Percentiles rank a stretch among this genome's conserved stretches.
These are phyloP conservation scores for Sporothrix mexicana DNA, from an alignment of 2,329 filamentous ascomycete genomes.

Conservation along the genomic window DNA sequence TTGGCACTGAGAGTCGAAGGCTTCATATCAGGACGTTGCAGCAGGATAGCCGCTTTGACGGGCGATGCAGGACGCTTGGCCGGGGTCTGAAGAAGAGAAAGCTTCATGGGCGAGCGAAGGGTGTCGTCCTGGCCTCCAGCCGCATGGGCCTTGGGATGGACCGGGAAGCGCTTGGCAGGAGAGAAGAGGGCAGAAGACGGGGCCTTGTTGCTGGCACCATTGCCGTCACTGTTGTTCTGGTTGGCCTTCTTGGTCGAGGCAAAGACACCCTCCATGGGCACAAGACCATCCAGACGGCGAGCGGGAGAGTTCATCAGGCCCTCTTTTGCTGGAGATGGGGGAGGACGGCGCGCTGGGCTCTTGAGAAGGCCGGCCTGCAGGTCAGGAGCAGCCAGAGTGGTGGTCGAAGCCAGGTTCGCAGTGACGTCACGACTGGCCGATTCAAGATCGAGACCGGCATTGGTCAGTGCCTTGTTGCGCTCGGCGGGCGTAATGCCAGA, in stretches of 20 bases:
- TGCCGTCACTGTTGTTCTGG: slow-evolving; percentile 35
- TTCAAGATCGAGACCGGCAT: slow-evolving; percentile 30
- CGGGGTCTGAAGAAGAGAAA: slow-evolving; percentile 56
- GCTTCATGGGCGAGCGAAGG: slow-evolving; percentile 51
- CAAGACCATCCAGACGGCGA: slow-evolving; percentile 56
- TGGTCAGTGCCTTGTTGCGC: slow-evolving; percentile 24
- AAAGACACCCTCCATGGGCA: slow-evolving; percentile 30
- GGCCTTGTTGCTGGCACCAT: background rate
- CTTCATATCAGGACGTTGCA: slow-evolving; percentile 42
- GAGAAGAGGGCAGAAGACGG: slow-evolving; percentile 52
- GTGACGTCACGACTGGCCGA: slow-evolving; percentile 34
- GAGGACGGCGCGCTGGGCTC: slow-evolving; percentile 63
- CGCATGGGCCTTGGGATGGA: slow-evolving; percentile 51
- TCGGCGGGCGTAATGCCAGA: slow-evolving; percentile 43
- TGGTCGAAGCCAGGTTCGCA: slow-evolving; percentile 37
- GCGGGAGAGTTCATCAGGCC: slow-evolving; percentile 60
- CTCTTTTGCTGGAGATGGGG: slow-evolving; percentile 60
- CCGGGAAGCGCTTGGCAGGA: slow-evolving; percentile 58
- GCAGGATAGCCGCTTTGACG: slow-evolving; percentile 45
- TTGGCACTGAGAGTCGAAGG: background rate
- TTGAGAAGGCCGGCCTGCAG: slow-evolving; percentile 50
- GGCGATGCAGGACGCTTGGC: slow-evolving; percentile 46
- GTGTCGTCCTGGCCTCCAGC: slow-evolving; percentile 40
- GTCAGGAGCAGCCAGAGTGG: slow-evolving; percentile 43
- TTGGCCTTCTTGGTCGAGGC: slow-evolving; percentile 36